Evolutionary conservation across 23 red algal species (phyloP).

Genomic region (Gracilaria domingensis): DNA sequence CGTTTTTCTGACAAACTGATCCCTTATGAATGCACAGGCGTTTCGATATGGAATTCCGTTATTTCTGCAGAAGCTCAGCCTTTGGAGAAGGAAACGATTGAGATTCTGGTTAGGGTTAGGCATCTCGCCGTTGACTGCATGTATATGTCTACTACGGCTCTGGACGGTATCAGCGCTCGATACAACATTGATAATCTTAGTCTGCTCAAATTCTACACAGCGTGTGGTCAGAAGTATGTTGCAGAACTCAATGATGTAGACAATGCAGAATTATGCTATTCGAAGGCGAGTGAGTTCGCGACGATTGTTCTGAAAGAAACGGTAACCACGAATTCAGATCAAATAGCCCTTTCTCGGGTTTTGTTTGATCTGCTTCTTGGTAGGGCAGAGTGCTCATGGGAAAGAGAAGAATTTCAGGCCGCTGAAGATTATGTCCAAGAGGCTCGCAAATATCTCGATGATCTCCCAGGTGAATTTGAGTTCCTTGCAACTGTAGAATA

Average conservation of each 20-base stretch:
- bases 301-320: conserved; percentile 29
- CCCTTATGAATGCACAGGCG: conserved; percentile 40
- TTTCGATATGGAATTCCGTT: conserved; percentile 76
- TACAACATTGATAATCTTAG: conserved; percentile 78
- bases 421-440: conserved; percentile 59
- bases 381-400: conserved; percentile 76
- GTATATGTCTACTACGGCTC: conserved; percentile 58
- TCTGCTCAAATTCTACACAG: conserved; percentile 77
- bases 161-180: conserved; percentile 75
- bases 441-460: conserved; percentile 41
- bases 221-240: conserved; percentile 68
- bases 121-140: conserved; percentile 76
- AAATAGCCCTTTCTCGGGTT: conserved; percentile 29
- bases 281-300: conserved; percentile 64
- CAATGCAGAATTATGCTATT: conserved; percentile 56
- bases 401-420: conserved; percentile 37
- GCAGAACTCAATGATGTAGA: conserved; percentile 57
- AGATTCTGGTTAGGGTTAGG: conserved; percentile 45
- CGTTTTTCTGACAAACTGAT: background rate
- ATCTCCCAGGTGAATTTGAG: conserved; percentile 66
- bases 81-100: conserved; percentile 36
- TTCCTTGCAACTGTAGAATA: conserved; percentile 75
- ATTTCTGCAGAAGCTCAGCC: conserved; percentile 49
- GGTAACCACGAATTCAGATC: background rate
- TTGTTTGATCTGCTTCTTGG: conserved; percentile 78